Evolutionary conservation across 441 rosid species (phyloP).

Genomic region (Eruca vesicaria): DNA sequence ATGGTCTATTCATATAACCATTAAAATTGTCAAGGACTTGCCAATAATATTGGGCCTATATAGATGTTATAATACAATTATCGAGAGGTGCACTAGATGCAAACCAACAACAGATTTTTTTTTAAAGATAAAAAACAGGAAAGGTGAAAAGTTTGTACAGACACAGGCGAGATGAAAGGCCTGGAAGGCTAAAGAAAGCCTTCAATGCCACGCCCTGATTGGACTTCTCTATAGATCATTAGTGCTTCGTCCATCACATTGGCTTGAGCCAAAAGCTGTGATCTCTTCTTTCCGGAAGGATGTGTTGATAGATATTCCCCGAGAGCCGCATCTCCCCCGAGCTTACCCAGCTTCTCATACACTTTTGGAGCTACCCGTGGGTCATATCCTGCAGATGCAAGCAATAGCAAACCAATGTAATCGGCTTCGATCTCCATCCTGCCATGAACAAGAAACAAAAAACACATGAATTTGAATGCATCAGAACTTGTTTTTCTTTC

Average conservation of each 20-base stretch:
- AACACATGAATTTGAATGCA: neutral
- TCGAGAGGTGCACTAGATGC: neutral
- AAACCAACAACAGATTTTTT: neutral
- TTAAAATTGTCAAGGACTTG: neutral
- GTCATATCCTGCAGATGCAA: constrained; percentile 92
- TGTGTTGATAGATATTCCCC: constrained; percentile 86
- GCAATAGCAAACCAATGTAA: constrained; percentile 58
- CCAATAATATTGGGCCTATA: neutral
- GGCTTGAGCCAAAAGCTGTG: constrained; percentile 70
- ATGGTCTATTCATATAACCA: neutral
- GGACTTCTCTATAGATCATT: constrained; percentile 55
- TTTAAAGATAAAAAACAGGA: neutral
- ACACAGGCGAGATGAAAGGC: neutral
- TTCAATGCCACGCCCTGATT: constrained; percentile 65
- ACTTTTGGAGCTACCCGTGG: constrained; percentile 86
- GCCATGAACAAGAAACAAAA: constrained; percentile 9
- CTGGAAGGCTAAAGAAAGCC: constrained; percentile 66
- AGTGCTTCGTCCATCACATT: constrained; percentile 94
- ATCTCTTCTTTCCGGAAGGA: constrained; percentile 90
- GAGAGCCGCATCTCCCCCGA: constrained; percentile 46
- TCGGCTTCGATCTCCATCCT: constrained; percentile 40
- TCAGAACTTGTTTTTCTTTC: neutral
- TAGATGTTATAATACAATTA: neutral
- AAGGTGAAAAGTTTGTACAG: neutral
- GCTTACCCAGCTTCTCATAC: constrained; percentile 73